phyloP scores from a whole-genome alignment of 306 rosid genomes.

The Macrotyloma uniflorum region DNA sequence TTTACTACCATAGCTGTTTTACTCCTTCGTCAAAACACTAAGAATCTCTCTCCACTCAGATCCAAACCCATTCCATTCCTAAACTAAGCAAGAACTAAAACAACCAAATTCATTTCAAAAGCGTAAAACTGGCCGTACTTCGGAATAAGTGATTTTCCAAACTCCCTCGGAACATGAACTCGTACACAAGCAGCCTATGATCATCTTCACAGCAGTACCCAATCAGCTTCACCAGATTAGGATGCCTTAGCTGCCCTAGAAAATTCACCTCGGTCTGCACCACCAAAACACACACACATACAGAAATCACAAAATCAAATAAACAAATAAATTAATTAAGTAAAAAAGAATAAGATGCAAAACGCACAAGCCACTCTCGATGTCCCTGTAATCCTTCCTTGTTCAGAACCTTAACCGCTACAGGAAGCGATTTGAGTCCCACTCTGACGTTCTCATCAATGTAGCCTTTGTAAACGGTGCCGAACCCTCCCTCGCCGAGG shows the following conservation, averaged over 20 bases:
- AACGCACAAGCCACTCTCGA: conserved; percentile 93
- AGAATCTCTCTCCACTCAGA: conserved; percentile 4
- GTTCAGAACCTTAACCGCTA: conserved; percentile 94
- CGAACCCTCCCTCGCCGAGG: conserved; percentile 98
- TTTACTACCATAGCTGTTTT: background rate
- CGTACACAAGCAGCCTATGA: conserved; percentile 92
- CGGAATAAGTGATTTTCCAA: conserved; percentile 94
- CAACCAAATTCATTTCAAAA: background rate
- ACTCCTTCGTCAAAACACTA: background rate
- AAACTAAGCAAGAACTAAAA: background rate
- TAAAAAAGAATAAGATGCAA: background rate
- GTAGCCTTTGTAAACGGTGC: conserved; percentile 97
- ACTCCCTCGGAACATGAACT: conserved; percentile 99
- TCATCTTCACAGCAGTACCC: conserved; percentile 99
- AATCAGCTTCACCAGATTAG: conserved; percentile 94
- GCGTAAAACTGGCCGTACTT: conserved; percentile 57
- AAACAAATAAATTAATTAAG: background rate
- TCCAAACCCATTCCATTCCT: conserved; percentile 7
- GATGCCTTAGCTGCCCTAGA: conserved; percentile 96
- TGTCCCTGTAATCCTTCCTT: conserved; percentile 99
- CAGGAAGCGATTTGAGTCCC: conserved; percentile 95
- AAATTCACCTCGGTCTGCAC: conserved; percentile 94
- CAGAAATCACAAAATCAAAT: background rate
- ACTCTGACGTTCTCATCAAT: conserved; percentile 96
- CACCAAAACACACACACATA: background rate